A percentile compares a stretch with the other conserved stretches of the same genome.
Conservation (phyloP, 345 rosid genomes). For the Arabis alpina region DNA sequence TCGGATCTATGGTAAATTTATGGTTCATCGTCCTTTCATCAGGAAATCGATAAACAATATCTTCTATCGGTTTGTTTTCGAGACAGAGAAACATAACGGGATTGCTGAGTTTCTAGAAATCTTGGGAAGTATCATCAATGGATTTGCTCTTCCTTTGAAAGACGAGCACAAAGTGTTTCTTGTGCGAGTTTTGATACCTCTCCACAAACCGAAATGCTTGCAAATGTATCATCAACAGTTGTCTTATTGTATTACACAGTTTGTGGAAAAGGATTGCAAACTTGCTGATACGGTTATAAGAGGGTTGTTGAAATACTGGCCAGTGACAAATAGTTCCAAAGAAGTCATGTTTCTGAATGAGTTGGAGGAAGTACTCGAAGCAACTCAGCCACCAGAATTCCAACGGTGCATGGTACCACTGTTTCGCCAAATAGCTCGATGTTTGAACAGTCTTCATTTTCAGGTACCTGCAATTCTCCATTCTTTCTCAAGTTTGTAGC, state of each 20-base stretch:
- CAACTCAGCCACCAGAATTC: slow-evolving; percentile 72
- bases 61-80: slow-evolving; percentile 65
- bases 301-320: slow-evolving; percentile 73
- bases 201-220: slow-evolving; percentile 73
- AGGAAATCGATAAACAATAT: slow-evolving; percentile 72
- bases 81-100: slow-evolving; percentile 77
- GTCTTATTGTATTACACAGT: slow-evolving; percentile 69
- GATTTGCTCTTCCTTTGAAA: slow-evolving; percentile 76
- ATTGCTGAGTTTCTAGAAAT: slow-evolving; percentile 74
- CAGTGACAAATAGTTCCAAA: slow-evolving; percentile 70
- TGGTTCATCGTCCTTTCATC: slow-evolving; percentile 76
- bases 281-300: slow-evolving; percentile 66
- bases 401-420: slow-evolving; percentile 73
- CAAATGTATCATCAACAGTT: slow-evolving; percentile 74
- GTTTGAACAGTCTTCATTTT: slow-evolving; percentile 75
- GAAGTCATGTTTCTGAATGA: slow-evolving; percentile 75
- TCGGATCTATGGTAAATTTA: slow-evolving; percentile 72
- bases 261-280: slow-evolving; percentile 74
- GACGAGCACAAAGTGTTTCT: slow-evolving; percentile 79
- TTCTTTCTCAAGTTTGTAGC: neutral
- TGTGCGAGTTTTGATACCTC: slow-evolving; percentile 65
- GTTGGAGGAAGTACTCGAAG: slow-evolving; percentile 75
- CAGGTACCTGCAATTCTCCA: slow-evolving; percentile 54
- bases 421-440: slow-evolving; percentile 67
- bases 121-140: slow-evolving; percentile 75